Base-by-base conservation (phyloP, 1,284 basidiomycete genomes). In the Naganishia sp. region DNA sequence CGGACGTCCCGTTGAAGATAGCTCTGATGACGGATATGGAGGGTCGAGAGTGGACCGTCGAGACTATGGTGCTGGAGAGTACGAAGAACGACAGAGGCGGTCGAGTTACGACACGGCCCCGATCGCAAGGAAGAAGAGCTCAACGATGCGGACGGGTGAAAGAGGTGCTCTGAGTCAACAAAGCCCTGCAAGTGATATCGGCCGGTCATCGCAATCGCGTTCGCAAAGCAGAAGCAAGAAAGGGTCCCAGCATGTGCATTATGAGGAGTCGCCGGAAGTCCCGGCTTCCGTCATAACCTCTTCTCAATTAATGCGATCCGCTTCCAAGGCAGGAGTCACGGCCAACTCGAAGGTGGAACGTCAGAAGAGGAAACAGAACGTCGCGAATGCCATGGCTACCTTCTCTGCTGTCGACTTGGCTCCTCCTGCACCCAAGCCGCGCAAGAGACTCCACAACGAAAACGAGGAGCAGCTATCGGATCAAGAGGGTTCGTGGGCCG, bases 341-440 rank as follows among this genome's bases (percentile, higher is more conserved):
- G 42, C 54, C 25, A 33, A 48, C 13, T 48, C 39, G 10, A 52
- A 59, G 9, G 23, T 33, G 18, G 56, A 33, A 39, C 48, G 42
- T 16, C 42, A 53, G 31, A 55, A 23, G 36, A 16, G 53, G 53
- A 55, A 55, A 23, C 55, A 59, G 25, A n/a, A 59, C 16, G 48
- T 61, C 2, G 23, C 21, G 18, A 46, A 39, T 5, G 59, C 59
- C 15, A 61, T 61, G 59, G 59, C 59, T 5, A 49, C 31, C 10
- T 66, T 66, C 43, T 66, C 64, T 7, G 56, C 57, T 5, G 18
- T 66, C 39, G 56, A 66, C 39, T 45, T 66, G n/a, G 64, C 64
- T 6, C 64, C 64, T 31, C 64, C 56, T 18, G 39, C 64, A n/a
- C 64, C 64, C 18, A 64, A 64, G 25, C 36, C 45, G 28, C 44